phyloP scores from a whole-genome alignment of 2,329 filamentous ascomycete genomes.

The Cladosporium sphaerospermum region DNA sequence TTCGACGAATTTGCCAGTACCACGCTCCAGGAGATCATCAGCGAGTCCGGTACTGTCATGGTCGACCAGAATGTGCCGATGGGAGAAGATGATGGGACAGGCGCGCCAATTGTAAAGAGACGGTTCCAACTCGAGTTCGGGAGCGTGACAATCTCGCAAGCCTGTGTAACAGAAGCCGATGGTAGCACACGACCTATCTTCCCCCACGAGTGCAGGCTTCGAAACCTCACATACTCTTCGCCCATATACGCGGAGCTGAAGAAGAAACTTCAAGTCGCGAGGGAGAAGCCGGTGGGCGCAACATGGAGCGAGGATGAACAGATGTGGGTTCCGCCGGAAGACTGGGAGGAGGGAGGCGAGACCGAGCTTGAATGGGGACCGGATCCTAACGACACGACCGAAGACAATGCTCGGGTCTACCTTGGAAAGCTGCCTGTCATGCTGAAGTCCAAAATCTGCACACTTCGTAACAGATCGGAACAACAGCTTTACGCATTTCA shows the following conservation, averaged over 20 bases:
- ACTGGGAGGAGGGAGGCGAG: constrained; percentile 39
- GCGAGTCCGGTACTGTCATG: constrained; percentile 86
- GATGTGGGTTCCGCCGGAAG: constrained; percentile 21
- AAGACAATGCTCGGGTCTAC: constrained; percentile 68
- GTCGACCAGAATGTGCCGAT: constrained; percentile 86
- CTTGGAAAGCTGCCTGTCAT: constrained; percentile 96
- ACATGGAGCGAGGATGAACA: constrained; percentile 61
- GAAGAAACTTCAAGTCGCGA: constrained; percentile 75
- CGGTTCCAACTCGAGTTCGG: constrained; percentile 95
- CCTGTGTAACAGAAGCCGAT: constrained; percentile 88
- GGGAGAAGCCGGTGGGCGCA: constrained; percentile 63
- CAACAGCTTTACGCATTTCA: constrained; percentile 85
- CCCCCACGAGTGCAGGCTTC: constrained; percentile 90
- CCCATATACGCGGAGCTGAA: constrained; percentile 85
- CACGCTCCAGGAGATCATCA: constrained; percentile 89
- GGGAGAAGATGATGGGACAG: constrained; percentile 57
- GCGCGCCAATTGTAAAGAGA: constrained; percentile 70
- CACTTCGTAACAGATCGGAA: constrained; percentile 75
- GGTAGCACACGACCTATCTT: constrained; percentile 78
- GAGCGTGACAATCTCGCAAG: constrained; percentile 78
- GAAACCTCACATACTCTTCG: constrained; percentile 91
- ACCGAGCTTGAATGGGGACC: constrained; percentile 43
- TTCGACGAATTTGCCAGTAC: constrained; percentile 95
- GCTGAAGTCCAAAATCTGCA: constrained; percentile 95
- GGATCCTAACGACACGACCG: constrained; percentile 29